Evolutionary conservation across 1,284 basidiomycete genomes (phyloP).

Genomic region (Irpex sp.): DNA sequence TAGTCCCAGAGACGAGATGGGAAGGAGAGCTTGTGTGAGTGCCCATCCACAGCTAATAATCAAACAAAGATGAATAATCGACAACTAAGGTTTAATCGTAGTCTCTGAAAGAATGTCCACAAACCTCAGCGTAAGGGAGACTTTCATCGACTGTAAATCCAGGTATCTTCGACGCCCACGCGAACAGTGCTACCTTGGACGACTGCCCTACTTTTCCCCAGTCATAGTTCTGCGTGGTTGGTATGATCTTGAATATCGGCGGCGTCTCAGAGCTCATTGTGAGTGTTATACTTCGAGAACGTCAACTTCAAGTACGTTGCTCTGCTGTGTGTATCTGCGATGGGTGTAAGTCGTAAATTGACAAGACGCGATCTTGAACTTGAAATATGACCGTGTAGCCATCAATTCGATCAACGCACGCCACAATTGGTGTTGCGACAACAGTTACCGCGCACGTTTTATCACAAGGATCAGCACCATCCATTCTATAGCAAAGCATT

Average conservation of each 20-base stretch:
- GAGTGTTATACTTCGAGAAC: background rate
- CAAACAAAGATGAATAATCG: conserved; percentile 3
- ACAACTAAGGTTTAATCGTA: no score
- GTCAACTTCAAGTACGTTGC: background rate
- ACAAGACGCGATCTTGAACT: background rate
- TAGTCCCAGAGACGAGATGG: conserved; percentile 35
- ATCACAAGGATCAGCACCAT: no score
- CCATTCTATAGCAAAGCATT: background rate
- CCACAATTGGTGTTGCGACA: background rate
- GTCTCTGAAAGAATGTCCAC: background rate
- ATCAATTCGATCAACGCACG: background rate
- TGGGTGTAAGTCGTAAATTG: background rate
- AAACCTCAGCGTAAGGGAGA: conserved; percentile 65
- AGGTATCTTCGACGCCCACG: conserved; percentile 35
- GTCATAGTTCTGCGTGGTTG: conserved; percentile 70
- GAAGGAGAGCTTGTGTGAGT: conserved; percentile 92
- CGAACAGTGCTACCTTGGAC: conserved; percentile 64
- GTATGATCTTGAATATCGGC: conserved; percentile 63
- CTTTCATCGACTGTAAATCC: conserved; percentile 49
- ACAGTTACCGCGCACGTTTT: no score
- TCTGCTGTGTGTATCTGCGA: background rate
- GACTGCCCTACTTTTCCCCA: conserved; percentile 66
- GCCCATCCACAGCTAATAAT: conserved; percentile 92
- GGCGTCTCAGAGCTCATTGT: conserved; percentile 1
- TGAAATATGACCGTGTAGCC: background rate